Evolutionary conservation across 208 protist genomes (phyloP), one percentile per base, ranked within the genome.

Genomic region (Leishmania braziliensis): DNA sequence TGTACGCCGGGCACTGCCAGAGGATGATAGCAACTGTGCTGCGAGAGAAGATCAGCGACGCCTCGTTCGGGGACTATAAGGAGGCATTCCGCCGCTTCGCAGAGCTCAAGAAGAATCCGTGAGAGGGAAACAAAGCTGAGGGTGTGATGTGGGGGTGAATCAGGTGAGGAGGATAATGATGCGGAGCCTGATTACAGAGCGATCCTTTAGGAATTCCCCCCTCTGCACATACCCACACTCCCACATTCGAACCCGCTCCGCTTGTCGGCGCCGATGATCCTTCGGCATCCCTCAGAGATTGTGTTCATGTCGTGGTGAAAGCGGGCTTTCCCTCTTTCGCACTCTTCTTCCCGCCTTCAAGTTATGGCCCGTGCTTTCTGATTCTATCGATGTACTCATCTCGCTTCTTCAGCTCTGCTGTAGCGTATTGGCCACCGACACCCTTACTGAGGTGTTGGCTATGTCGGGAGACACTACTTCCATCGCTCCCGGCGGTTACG

Each of bases 1-100:
- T 95, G 51, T 98, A 96, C 78, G 95, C 95, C 0, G 79, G 76
- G 26, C 96, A 97, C 63, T 97, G 96, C 77, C 93, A 95, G 85
- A 77, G 81, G 50, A 96, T 96, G 91, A 95, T 97, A 90, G 92
- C 93, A 10, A 89, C 79, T 14, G 90, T 95, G 33, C 83, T 97
- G 70, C 77, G 72, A 16, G 91, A 82, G 53, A 85, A 86, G 43
- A 78, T 94, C 73, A 97, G 94, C 77, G 87, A 91, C 16, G 93
- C 89, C 18, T 92, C 90, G 16, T 93, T 84, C 70, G 71, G 74
- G 68, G 91, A 97, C 79, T 94, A 95, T 76, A 85, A 87, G 50
- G 84, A 84, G 75, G 88, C 84, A 8, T 79, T 78, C 66, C 73
- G 54, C 58, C 71, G 54, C 9, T 88, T 89, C 39, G 58, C 68